Evolutionary conservation across 1,139 yeast species (phyloP), one percentile per base, ranked within the genome.

Genomic region (Debaryomyces coudertii): DNA sequence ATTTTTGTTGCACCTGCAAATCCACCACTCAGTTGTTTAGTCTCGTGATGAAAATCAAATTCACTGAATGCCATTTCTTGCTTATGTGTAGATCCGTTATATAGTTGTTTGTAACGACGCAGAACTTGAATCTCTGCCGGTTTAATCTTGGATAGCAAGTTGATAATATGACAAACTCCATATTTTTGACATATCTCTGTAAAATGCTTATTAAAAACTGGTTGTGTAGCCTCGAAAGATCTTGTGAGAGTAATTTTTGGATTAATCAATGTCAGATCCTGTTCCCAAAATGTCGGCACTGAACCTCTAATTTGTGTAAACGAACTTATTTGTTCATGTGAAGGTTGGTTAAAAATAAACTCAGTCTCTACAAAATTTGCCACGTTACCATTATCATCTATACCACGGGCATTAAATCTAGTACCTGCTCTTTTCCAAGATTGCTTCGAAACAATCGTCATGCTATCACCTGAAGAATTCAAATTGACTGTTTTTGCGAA

Each of bases 291-390:
- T 1, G 95, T 77, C 0, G 99, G 99, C 2, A 93, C 93, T 12
- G 96, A 87, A 2, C 99, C 99, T 63, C 99, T 76, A 12, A 93
- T 80, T 64, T 92, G 97, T 1, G 87, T 82, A 62, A 85, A 92
- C 2, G 97, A 83, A 61, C 82, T 90, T 29, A 85, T 75, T 43
- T 80, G 80, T 4, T 58, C 48, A 30, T 62, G 63, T 8, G 70
- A 53, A 9, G 73, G 69, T 1, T 80, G 78, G 45, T 76, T 71
- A 61, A 79, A 82, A 29, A 93, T 85, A 40, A 90, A 79, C 63
- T 95, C 99, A 0, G 98, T 89, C 60, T 93, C 99, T 28, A 93
- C 98, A 64, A 89, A 93, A 65, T 93, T 95, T 27, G 99, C 97
- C 12, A 93, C 98, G 53, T 87, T 72, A 30, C 98, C 99, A 23